Evolutionary conservation across 2,329 filamentous ascomycete genomes (phyloP), one percentile per base, ranked within the genome.

Genomic region (Metarhizium humberi): DNA sequence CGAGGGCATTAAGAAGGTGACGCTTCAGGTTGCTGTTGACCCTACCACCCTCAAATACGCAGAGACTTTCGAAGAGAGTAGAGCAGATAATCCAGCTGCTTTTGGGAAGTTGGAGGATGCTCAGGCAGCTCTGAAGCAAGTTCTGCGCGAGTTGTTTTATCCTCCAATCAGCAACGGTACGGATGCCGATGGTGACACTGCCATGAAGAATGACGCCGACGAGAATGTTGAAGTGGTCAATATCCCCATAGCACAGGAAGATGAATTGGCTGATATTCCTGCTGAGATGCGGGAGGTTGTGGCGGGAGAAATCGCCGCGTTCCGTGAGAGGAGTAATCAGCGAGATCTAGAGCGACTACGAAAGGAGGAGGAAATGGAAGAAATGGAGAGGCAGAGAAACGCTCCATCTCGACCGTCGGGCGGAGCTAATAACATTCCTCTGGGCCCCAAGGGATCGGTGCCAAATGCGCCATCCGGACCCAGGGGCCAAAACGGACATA

Each of bases 221-320:
- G 84, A 84, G 38, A 82, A 84, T 54, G 85, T 90, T 6, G 91
- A 96, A 69, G 86, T 96, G 43, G 86, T 95, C 60, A 96, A 92
- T 56, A 95, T 97, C 57, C 87, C 91, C 4, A 79, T 96, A 36
- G 85, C 86, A 1, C 82, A 88, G 53, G 94, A 99, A 59, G 95
- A 99, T 66, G 94, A 99, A 66, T 78, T 99, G 34, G 87, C 92
- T 20, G 94, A 99, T 64, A 96, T 99, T 50, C 94, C 94, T 0
- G 87, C 90, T 1, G 94, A 97, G 67, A 95, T 96, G 90, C 86
- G 94, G 29, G 94, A 95, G 67, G 92, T 90, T 0, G 94, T 99
- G 16, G 90, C 94, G 0, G 87, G 87, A 56, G 95, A 99, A 69
- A 99, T 99, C 64, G 86, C 90, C 0, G 89, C 92, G 0, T 99